Evolutionary conservation across 441 rosid species (phyloP).

Genomic region (Gossypium armourianum): DNA sequence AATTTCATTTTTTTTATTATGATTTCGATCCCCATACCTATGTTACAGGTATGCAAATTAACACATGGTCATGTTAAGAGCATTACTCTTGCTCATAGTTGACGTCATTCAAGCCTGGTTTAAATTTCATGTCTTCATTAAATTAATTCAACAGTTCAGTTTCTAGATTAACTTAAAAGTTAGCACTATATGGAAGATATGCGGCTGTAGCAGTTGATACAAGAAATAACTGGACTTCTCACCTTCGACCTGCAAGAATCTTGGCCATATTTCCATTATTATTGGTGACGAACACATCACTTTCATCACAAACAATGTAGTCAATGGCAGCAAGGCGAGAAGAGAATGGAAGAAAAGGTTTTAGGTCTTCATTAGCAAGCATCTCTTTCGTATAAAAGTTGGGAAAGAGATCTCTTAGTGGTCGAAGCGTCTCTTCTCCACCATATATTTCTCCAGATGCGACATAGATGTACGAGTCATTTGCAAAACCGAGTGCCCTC

Average conservation of each 20-base stretch:
- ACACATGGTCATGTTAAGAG: conserved; percentile 3
- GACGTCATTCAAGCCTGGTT: not conserved
- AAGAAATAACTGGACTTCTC: conserved; percentile 22
- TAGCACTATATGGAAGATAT: not conserved
- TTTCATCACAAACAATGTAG: conserved; percentile 81
- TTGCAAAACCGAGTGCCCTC: conserved; percentile 81
- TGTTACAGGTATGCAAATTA: not conserved
- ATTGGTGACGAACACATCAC: conserved; percentile 84
- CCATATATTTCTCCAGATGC: conserved; percentile 99
- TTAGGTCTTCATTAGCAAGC: conserved; percentile 68
- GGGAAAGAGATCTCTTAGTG: conserved; percentile 81
- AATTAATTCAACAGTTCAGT: not conserved
- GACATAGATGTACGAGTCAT: conserved; percentile 71
- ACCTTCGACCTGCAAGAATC: conserved; percentile 98
- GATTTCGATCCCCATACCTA: not conserved
- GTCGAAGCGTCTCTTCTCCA: conserved; percentile 74
- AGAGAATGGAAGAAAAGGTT: conserved; percentile 64
- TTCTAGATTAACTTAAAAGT: not conserved
- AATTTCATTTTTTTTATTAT: no score
- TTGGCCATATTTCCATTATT: conserved; percentile 98
- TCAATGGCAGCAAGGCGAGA: conserved; percentile 90
- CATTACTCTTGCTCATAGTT: not conserved
- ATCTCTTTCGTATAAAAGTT: conserved; percentile 89
- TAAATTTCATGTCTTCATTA: not conserved
- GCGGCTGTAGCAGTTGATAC: not conserved